Conservation (phyloP, 2,329 filamentous ascomycete genomes). For the Rutstroemia sydowiana region DNA sequence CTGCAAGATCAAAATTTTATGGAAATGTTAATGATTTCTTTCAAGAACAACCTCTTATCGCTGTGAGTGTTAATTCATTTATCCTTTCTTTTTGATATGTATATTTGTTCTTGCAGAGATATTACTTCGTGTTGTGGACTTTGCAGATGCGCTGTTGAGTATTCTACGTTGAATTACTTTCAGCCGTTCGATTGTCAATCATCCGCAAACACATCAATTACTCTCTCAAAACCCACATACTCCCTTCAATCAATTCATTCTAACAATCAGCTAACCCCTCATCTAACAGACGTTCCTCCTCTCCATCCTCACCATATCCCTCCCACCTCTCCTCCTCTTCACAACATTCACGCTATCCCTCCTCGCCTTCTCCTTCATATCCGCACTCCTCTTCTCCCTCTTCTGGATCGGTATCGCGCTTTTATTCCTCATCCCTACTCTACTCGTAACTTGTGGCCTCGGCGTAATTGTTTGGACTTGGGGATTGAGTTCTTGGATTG, state of each 20-base stretch:
- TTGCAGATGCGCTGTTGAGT: too few species aligned
- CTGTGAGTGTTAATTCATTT: constrained; percentile 42
- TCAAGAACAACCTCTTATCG: constrained; percentile 57
- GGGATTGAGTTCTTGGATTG: constrained; percentile 52
- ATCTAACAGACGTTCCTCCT: constrained; percentile 55
- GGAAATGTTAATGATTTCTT: constrained; percentile 49
- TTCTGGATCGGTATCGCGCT: constrained; percentile 62
- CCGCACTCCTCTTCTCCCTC: constrained; percentile 57
- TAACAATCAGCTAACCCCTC: background rate
- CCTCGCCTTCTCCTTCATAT: constrained; percentile 53
- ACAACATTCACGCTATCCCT: constrained; percentile 55
- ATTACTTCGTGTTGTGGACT: background rate
- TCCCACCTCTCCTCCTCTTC: constrained; percentile 64
- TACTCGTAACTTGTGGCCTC: constrained; percentile 57
- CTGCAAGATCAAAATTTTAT: constrained; percentile 50
- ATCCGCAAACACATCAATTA: too few species aligned
- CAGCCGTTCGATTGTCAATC: too few species aligned
- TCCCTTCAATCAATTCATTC: background rate
- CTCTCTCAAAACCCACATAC: background rate
- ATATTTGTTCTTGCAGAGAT: background rate
- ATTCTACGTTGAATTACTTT: too few species aligned
- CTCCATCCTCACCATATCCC: constrained; percentile 56
- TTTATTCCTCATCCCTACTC: constrained; percentile 58
- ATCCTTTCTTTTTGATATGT: background rate
- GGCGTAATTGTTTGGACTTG: constrained; percentile 62